Evolutionary conservation across 2,329 filamentous ascomycete genomes (phyloP).

Genomic region (Diaporthe longicolla): DNA sequence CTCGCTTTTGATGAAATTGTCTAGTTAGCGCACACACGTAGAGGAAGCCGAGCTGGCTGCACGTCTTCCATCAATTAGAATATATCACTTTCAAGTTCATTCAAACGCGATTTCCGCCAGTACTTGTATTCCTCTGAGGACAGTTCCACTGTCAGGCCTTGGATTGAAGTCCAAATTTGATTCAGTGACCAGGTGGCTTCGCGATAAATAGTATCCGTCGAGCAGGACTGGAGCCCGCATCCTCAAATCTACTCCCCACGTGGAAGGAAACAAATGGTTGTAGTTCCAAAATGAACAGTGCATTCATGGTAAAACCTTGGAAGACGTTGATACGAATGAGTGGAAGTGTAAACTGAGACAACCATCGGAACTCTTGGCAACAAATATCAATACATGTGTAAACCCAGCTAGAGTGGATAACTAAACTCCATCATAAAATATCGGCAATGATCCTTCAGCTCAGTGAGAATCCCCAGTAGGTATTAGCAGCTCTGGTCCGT

Average conservation of each 20-base stretch:
- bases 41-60: neutral
- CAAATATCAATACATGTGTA: neutral
- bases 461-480: too few relatives aligned
- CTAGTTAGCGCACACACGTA: neutral
- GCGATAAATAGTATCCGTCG: neutral
- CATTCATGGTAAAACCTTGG: neutral
- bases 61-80: neutral
- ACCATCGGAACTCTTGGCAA: neutral
- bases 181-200: neutral
- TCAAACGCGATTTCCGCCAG: too few relatives aligned
- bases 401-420: neutral
- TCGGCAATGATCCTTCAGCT: neutral
- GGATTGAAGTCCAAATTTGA: neutral
- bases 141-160: neutral
- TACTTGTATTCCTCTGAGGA: too few relatives aligned
- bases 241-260: neutral
- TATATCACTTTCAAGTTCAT: neutral
- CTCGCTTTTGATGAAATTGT: neutral
- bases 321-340: neutral
- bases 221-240: too few relatives aligned
- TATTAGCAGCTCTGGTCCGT: neutral
- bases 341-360: neutral
- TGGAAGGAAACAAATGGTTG: too few relatives aligned
- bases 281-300: neutral
- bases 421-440: too few relatives aligned